These are phyloP conservation scores for Thelonectria discophora DNA, from an alignment of 2,329 filamentous ascomycete genomes.

Conservation along the genomic window DNA sequence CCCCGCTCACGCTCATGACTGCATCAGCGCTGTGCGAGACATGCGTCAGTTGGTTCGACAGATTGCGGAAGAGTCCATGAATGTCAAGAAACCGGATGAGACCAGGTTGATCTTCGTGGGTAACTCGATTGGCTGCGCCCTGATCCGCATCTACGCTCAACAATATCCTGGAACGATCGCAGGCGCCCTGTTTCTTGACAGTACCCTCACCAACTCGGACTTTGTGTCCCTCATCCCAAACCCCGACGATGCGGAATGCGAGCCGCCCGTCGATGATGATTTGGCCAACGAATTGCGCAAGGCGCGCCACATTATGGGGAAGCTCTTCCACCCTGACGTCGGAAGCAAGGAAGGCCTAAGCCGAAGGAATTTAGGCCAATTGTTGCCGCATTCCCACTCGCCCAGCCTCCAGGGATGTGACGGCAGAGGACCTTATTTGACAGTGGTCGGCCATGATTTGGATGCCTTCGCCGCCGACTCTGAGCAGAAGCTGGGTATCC, in stretches of 20 bases:
- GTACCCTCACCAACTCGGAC: slow-evolving; percentile 66
- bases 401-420: slow-evolving; percentile 21
- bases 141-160: slow-evolving; percentile 61
- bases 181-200: slow-evolving; percentile 63
- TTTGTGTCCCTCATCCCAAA: slow-evolving; percentile 65
- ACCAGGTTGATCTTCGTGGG: slow-evolving; percentile 26
- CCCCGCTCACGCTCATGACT: slow-evolving; percentile 57
- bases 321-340: slow-evolving; percentile 35
- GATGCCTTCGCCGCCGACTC: slow-evolving; percentile 28
- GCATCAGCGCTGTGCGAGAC: slow-evolving; percentile 46
- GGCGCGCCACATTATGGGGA: slow-evolving; percentile 15
- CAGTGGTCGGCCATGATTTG: slow-evolving; percentile 38
- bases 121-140: slow-evolving; percentile 38
- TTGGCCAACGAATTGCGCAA: slow-evolving; percentile 18
- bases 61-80: slow-evolving; percentile 9
- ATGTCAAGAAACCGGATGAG: background rate
- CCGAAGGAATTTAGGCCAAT: slow-evolving; percentile 29
- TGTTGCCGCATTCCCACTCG: slow-evolving; percentile 29
- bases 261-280: slow-evolving; percentile 39
- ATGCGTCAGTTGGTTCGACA: slow-evolving; percentile 30
- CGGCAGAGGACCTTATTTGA: slow-evolving; percentile 22
- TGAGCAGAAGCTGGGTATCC: background rate
- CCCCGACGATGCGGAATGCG: slow-evolving; percentile 58
- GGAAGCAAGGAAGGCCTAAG: slow-evolving; percentile 35
- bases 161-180: slow-evolving; percentile 55